phyloP scores from a whole-genome alignment of 2,329 filamentous ascomycete genomes.

The Laburnicola sp. region DNA sequence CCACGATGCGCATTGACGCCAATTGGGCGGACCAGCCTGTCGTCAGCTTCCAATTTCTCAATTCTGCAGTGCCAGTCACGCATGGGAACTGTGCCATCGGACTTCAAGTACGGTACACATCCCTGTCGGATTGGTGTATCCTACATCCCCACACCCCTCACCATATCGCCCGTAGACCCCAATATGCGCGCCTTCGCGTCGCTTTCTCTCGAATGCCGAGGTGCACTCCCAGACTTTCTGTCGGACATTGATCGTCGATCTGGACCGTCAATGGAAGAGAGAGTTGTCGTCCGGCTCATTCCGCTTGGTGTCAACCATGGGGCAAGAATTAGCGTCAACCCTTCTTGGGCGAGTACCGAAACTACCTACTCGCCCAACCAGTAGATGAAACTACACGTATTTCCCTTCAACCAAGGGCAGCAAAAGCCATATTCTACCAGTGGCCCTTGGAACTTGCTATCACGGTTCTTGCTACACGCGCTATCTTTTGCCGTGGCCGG shows the following conservation, averaged over 20 bases:
- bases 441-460: too few species aligned
- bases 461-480: too few species aligned
- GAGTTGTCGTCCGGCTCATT: too few species aligned
- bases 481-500: too few species aligned
- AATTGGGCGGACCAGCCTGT: neutral
- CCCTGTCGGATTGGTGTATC: too few species aligned
- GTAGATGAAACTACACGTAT: too few species aligned
- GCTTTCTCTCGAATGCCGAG: constrained; percentile 1
- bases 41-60: neutral
- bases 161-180: neutral
- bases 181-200: constrained; percentile 5
- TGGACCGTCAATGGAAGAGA: neutral
- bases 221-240: neutral
- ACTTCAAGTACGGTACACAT: neutral
- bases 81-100: constrained; percentile 3
- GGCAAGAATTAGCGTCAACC: too few species aligned
- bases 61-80: neutral
- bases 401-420: too few species aligned
- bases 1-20: neutral
- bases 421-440: too few species aligned
- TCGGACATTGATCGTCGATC: neutral
- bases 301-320: too few species aligned
- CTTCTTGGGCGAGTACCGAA: too few species aligned
- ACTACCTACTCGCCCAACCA: too few species aligned
- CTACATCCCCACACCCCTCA: neutral